These are phyloP conservation scores for Myxozyma sirexii DNA, from an alignment of 805 yeast genomes.

Conservation along the genomic window DNA sequence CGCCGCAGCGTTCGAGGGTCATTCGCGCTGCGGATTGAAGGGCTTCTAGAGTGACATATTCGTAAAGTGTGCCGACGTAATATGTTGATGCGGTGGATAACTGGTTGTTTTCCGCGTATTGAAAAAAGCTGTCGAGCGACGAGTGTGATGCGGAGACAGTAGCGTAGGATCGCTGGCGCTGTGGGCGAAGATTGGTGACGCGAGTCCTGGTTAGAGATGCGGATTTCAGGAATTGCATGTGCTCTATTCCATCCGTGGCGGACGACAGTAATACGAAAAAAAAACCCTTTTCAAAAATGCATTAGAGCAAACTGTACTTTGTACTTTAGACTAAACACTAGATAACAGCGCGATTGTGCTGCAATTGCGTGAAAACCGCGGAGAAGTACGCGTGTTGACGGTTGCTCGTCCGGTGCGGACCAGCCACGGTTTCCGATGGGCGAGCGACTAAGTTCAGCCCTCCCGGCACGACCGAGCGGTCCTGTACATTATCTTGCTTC, in stretches of 20 bases:
- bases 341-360: too few relatives aligned
- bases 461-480: too few relatives aligned
- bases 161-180: neutral
- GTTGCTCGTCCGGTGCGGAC: too few relatives aligned
- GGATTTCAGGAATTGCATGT: neutral
- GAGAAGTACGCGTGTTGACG: too few relatives aligned
- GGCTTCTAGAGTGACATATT: slow-evolving; percentile 32
- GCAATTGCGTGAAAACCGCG: too few relatives aligned
- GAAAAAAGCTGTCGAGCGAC: slow-evolving; percentile 20
- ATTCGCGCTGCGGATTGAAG: slow-evolving; percentile 19
- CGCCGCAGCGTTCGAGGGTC: slow-evolving; percentile 35
- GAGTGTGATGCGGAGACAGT: slow-evolving; percentile 3
- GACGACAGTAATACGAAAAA: neutral
- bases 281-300: neutral
- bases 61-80: slow-evolving; percentile 37
- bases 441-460: too few relatives aligned
- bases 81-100: slow-evolving; percentile 26
- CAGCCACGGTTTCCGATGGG: too few relatives aligned
- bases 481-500: neutral
- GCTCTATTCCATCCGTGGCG: too few relatives aligned
- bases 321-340: too few relatives aligned
- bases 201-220: neutral
- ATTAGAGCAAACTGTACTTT: too few relatives aligned
- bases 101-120: slow-evolving; percentile 10
- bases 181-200: neutral